phyloP scores from a whole-genome alignment of 768 basidiomycete species.

The Boletus rufocinnamomeus region DNA sequence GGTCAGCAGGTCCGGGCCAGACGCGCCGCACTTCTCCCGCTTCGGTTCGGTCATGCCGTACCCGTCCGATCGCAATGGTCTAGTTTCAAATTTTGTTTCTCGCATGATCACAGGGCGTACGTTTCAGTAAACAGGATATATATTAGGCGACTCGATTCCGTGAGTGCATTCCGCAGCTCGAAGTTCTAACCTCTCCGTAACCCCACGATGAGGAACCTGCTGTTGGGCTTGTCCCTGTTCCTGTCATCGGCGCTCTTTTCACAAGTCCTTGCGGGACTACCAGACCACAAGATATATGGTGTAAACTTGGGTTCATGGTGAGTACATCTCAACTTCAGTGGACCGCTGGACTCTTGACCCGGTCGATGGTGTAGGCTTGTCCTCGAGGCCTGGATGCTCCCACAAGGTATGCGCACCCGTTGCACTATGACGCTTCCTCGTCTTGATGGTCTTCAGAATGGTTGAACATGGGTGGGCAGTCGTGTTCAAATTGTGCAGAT shows the following conservation, averaged over 20 bases:
- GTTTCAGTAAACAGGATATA: conserved; percentile 2
- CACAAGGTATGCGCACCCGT: conserved; percentile 45
- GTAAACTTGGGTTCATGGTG: conserved; percentile 73
- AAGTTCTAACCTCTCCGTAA: conserved; percentile 1
- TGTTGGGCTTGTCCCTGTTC: conserved; percentile 16
- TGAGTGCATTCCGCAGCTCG: background rate
- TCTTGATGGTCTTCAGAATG: conserved; percentile 49
- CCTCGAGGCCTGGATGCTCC: conserved; percentile 83
- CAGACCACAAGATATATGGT: conserved; percentile 57
- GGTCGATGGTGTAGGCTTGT: conserved; percentile 55
- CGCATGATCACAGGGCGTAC: conserved; percentile 5
- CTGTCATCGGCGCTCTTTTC: conserved; percentile 21
- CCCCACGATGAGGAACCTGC: conserved; percentile 23
- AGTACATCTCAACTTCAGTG: conserved; percentile 11
- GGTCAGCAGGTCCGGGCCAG: conserved; percentile 18
- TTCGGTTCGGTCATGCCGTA: background rate
- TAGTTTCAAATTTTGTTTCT: background rate
- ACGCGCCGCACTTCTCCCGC: conserved; percentile 2
- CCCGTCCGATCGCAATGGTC: background rate
- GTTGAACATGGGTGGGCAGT: conserved; percentile 70
- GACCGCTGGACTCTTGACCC: background rate
- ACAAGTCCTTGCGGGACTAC: conserved; percentile 22
- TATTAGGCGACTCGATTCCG: conserved; percentile 4
- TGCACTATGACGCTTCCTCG: background rate
- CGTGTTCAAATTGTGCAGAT: conserved; percentile 55